Evolutionary conservation across 306 rosid species (phyloP).

Genomic region (Trichosanthes truncata): DNA sequence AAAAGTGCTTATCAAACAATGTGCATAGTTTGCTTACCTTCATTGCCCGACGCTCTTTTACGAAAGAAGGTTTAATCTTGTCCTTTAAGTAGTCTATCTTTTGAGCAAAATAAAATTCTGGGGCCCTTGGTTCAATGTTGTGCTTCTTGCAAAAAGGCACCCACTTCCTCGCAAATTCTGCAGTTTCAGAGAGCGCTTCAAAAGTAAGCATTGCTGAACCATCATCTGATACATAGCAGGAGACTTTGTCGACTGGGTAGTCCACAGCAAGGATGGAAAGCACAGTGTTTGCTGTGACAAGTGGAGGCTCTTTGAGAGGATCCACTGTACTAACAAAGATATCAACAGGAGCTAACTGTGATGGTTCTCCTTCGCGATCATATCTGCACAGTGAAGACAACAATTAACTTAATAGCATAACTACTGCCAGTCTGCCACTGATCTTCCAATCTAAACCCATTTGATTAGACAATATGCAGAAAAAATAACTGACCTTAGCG

Average conservation of each 20-base stretch:
- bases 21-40: conserved; percentile 36
- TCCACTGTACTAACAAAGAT: conserved; percentile 97
- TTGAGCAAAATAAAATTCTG: conserved; percentile 89
- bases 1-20: neutral
- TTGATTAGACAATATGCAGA: neutral
- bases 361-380: conserved; percentile 96
- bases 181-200: conserved; percentile 96
- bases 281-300: conserved; percentile 95
- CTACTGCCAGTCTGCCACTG: neutral
- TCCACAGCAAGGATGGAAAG: conserved; percentile 96
- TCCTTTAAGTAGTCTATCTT: conserved; percentile 97
- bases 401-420: conserved; percentile 12
- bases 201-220: conserved; percentile 99
- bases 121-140: conserved; percentile 94
- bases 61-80: conserved; percentile 96
- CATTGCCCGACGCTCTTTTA: conserved; percentile 97
- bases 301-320: conserved; percentile 99
- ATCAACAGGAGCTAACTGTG: conserved; percentile 90
- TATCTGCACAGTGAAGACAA: conserved; percentile 40
- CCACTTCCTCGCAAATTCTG: conserved; percentile 97
- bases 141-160: conserved; percentile 97
- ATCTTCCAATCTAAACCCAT: neutral
- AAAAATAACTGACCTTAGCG: conserved; percentile 47
- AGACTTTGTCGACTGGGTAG: conserved; percentile 99
- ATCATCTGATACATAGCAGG: conserved; percentile 98